Evolutionary conservation across 2,329 filamentous ascomycete species (phyloP), one percentile per base, ranked within the genome.

Genomic region (Aspergillus terreus): DNA sequence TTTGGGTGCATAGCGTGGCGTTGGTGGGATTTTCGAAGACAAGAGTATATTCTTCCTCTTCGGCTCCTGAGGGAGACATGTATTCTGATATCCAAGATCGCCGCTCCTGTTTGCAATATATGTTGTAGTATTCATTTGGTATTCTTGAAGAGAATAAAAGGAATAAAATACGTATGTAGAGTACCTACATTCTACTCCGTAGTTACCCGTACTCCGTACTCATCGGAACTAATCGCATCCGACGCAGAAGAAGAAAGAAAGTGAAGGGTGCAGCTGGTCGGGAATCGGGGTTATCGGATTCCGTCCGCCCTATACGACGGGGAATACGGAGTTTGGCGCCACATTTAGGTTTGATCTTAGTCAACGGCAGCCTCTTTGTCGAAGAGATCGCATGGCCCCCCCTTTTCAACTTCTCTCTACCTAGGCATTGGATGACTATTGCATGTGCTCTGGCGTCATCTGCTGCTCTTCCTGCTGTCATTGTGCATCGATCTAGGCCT

Each of bases 1-100:
- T 68, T 62, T 63, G 60, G 63, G 64, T 66, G 67, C 66, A 72
- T 72, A 71, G 70, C 69, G 68, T 68, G 70, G 70, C 68, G 70
- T 71, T 66, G 59, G 58, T 66, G 62, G 58, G 58, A 58, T 64
- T 64, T 63, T 52, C 40, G 51, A 58, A 59, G 62, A 55, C 56
- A 58, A 57, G 51, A 55, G 4, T 46, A 40, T 53, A 53, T 55
- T 44, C 46, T 46, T 46, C 25, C 12, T 52, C 40, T 46, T 49
- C 42, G 23, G 58, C 54, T 62, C 54, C 51, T 53, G 55, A 47
- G 35, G 61, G 90, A 77, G 57, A 94, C 73, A 74, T 88, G 87
- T 58, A 81, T 78, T 63, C 44, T 85, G 81, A 60, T 63, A 68
- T 60, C 60, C 57, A 58, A 53, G 12, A 95, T 75, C 17, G 89